These are phyloP conservation scores for Penicillium maclennaniae DNA, from an alignment of 495 filamentous ascomycete genomes.

Conservation along the genomic window DNA sequence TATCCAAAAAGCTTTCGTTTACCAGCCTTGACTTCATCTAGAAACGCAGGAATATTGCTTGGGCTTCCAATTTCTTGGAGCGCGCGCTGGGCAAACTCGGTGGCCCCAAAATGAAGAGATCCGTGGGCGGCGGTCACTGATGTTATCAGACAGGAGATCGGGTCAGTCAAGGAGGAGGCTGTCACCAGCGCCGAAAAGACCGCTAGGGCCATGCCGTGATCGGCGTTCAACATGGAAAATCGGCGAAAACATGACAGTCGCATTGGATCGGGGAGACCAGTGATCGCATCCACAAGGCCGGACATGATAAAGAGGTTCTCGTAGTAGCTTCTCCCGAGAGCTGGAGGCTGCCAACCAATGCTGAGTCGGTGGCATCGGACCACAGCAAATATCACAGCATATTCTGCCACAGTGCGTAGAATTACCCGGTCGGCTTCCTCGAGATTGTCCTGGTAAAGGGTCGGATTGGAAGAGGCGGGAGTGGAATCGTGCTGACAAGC, in stretches of 20 bases:
- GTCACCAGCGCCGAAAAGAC: conserved; percentile 33
- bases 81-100: conserved; percentile 51
- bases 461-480: conserved; percentile 16
- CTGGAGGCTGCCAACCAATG: conserved; percentile 18
- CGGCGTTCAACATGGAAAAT: conserved; percentile 32
- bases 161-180: conserved; percentile 34
- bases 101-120: conserved; percentile 56
- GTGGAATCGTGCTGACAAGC: conserved; percentile 23
- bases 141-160: conserved; percentile 42
- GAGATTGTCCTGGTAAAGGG: conserved; percentile 26
- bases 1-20: conserved; percentile 55
- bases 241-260: conserved; percentile 31
- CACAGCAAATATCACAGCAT: conserved; percentile 30
- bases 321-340: conserved; percentile 21
- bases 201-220: conserved; percentile 34
- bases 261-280: conserved; percentile 14
- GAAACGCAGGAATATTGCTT: conserved; percentile 44
- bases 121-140: conserved; percentile 50
- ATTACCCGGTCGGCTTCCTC: conserved; percentile 22
- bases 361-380: conserved; percentile 28
- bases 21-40: conserved; percentile 49
- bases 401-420: conserved; percentile 26
- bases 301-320: conserved; percentile 38
- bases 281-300: conserved; percentile 17
- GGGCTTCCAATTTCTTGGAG: conserved; percentile 42